Base-by-base conservation (phyloP, 768 basidiomycete genomes). In the Pleurotus giganteus region DNA sequence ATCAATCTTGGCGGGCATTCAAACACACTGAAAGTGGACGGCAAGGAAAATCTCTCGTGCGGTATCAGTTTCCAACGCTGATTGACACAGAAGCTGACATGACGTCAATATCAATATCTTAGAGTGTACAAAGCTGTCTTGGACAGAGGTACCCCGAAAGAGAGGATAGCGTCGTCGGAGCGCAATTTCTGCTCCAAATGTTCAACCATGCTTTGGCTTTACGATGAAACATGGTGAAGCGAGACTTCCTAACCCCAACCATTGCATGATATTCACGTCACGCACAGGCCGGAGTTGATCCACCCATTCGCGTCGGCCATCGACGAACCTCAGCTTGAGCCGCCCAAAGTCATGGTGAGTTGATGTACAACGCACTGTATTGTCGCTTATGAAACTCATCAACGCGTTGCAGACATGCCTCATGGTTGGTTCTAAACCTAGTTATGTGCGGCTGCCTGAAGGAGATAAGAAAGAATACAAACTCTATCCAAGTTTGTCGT, bases 281-380 rank as follows among this genome's bases (percentile, higher is more conserved):
- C 23, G 2, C 19, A 6, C 41, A 86, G 85, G 85, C 84, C 85
- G 0, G 81, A 86, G 24, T 61, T 81, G 0, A 70, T 88, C 29
- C 86, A 87, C 53, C 86, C 86, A 2, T 88, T 86, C 57, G 85
- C 85, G 7, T 83, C 83, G 26, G 84, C 77, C 0, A 85, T 86
- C 47, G 86, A 87, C 53, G 74, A 74, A 3, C 84, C 84, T 2
- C 73, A 78, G n/a, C 74, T 87, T 12, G 74, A 77, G 31, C 57
- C 61, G 0, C 82, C 85, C 2, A 69, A 77, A 11, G 73, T 72
- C 12, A 65, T 85, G 76, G 85, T 84, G 47, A 54, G 74, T 62
- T 34, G 3, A n/a, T 17, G 53, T 43, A 49, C 45, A 19, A 27
- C 15, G 23, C 13, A 32, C 32, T 24, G 15, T 51, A 11, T 17